Base-by-base conservation (phyloP, 352 stramenopile species). In the Aphanomyces astaci region DNA sequence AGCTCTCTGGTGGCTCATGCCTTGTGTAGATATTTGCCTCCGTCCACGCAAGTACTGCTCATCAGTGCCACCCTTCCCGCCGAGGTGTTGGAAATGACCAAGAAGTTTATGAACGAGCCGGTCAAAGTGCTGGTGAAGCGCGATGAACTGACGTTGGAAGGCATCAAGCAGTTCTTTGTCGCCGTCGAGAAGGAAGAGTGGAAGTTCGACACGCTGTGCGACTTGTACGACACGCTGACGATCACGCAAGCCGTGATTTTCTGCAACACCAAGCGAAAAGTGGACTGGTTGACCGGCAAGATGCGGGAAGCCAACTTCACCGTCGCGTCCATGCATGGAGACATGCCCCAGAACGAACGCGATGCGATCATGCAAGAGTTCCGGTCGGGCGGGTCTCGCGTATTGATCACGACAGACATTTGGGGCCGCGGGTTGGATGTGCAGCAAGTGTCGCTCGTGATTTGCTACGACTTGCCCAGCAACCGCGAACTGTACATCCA, bases 161-260 rank as follows among this genome's bases (percentile, higher is more conserved):
- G 86, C 55, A 99, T 99, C 76, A 97, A 98, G 79, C 96, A 99
- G 81, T 99, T 98, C 73, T 99, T 98, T 79, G 95, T 99, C 63
- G 88, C 89, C 24, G 96, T 99, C 33, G 96, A 99, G 80, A 95
- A 97, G 71, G 96, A 99, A 75, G 96, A 98, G 82, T 99, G 96
- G 96, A 99, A 99, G 78, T 98, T 99, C 76, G 96, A 98, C 76
- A 99, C 96, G 48, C 81, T 99, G 4, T 98, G 92, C 81, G 96
- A 99, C 79, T 73, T 99, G 56, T 99, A 99, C 82, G 96, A 99
- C 82, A 98, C 94, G 33, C 83, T 99, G 55, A 99, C 96, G n/a
- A 98, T 99, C 77, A 99, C 96, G 27, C 96, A 99, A 81, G 95
- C 96, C 22, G 96, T 99, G 33, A 99, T 99, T 72, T 99, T 98